A percentile compares a stretch with the other conserved stretches of the same genome.
These are phyloP conservation scores for Megacollybia marginata DNA, from an alignment of 768 basidiomycete genomes.

Conservation along the genomic window DNA sequence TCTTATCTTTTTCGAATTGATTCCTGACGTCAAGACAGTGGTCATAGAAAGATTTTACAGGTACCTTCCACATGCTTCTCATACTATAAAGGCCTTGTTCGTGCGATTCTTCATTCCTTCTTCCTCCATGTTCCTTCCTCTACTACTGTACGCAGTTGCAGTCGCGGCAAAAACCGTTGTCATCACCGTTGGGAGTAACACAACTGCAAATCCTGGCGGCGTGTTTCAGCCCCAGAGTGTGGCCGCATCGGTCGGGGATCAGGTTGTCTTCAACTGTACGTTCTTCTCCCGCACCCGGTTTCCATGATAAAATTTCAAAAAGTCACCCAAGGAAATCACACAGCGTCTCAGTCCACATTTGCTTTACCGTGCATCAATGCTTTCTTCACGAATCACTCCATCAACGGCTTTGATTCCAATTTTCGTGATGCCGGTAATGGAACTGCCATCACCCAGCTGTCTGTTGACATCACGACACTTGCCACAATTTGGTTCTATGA, in stretches of 20 bases:
- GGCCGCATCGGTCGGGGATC: conserved; percentile 37
- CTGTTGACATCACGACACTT: conserved; percentile 34
- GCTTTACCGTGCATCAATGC: conserved; percentile 45
- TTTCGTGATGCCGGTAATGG: conserved; percentile 43
- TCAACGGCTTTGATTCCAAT: conserved; percentile 54
- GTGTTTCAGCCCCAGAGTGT: conserved; percentile 39
- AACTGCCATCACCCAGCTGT: conserved; percentile 35
- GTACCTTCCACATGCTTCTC: background rate
- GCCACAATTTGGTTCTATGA: conserved; percentile 52
- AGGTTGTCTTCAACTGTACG: conserved; percentile 52
- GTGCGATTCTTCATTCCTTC: background rate
- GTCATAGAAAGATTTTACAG: background rate
- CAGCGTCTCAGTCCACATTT: conserved; percentile 52
- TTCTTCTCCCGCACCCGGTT: background rate
- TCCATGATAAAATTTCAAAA: conserved; percentile 17
- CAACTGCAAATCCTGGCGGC: conserved; percentile 30
- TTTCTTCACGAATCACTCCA: conserved; percentile 35
- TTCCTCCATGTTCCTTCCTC: background rate
- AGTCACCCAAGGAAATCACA: conserved; percentile 46
- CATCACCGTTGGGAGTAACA: conserved; percentile 34
- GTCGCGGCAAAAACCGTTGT: background rate
- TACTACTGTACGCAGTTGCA: background rate
- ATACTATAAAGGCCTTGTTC: background rate
- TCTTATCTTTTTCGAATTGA: background rate
- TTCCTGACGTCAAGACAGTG: background rate